A percentile compares a stretch with the other conserved stretches of the same genome.
Conservation (phyloP, 192 early-diverging fungal species). For the Cetraspora pellucida region DNA sequence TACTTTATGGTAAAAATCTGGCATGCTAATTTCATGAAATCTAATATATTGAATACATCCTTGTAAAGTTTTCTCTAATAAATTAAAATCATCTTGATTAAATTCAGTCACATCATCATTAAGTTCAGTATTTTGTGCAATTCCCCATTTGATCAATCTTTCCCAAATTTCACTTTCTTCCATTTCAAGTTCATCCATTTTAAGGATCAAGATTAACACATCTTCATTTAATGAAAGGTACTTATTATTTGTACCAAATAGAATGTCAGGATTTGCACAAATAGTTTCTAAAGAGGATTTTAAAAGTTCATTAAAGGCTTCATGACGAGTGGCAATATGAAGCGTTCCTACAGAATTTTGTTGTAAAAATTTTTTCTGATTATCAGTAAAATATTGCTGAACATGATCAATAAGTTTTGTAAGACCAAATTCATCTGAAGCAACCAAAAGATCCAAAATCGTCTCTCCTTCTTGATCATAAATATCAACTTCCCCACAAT, state of each 20-base stretch:
- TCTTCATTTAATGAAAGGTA: neutral
- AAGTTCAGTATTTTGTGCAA: neutral
- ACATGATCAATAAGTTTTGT: too few relatives aligned
- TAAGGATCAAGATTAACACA: neutral
- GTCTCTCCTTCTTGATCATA: too few relatives aligned
- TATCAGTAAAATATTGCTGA: too few relatives aligned
- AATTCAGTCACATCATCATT: neutral
- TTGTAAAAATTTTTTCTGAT: too few relatives aligned
- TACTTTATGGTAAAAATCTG: neutral
- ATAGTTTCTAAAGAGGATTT: neutral
- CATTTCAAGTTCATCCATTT: neutral
- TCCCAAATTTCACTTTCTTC: neutral
- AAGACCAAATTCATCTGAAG: too few relatives aligned
- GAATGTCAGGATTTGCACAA: neutral
- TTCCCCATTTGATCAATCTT: neutral
- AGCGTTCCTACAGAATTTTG: too few relatives aligned
- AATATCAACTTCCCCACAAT: too few relatives aligned
- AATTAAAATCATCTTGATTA: neutral
- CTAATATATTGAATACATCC: slow-evolving; percentile 1
- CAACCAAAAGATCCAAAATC: too few relatives aligned
- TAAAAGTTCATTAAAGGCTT: neutral
- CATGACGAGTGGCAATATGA: neutral
- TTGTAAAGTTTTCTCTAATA: neutral
- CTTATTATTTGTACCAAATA: neutral
- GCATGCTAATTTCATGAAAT: neutral